These are phyloP conservation scores for Phyllosticta paracitricarpa DNA, from an alignment of 2,329 filamentous ascomycete genomes.

Conservation along the genomic window DNA sequence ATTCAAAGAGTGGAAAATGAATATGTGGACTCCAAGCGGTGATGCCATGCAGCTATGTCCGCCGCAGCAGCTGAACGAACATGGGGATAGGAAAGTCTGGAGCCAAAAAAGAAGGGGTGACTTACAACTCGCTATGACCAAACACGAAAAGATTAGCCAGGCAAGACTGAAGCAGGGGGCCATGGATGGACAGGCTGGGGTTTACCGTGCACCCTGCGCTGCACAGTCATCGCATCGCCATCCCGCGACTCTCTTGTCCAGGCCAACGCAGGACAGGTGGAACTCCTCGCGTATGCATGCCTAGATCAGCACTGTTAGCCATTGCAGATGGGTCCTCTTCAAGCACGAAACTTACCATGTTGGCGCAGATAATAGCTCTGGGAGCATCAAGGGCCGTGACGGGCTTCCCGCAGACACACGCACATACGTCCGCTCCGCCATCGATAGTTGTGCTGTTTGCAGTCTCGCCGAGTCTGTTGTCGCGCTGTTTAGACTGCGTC, in stretches of 20 bases:
- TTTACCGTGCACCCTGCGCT: not conserved
- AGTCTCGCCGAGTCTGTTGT: conserved; percentile 1
- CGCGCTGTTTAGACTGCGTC: not conserved
- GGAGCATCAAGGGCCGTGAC: conserved; percentile 1
- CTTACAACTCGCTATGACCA: no score
- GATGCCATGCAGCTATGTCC: no score
- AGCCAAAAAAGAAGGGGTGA: no score
- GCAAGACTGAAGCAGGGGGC: not conserved
- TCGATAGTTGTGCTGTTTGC: not conserved
- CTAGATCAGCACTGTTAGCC: not conserved
- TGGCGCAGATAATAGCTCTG: conserved; percentile 10
- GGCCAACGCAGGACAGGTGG: conserved; percentile 8
- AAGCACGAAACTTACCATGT: conserved; percentile 5
- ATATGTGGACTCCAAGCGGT: no score
- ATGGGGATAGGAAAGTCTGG: no score
- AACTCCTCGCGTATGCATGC: conserved; percentile 10
- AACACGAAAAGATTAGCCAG: not conserved
- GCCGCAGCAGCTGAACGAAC: no score
- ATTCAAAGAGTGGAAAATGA: no score
- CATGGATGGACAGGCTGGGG: not conserved
- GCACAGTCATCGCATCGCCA: conserved; percentile 9
- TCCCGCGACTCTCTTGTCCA: not conserved
- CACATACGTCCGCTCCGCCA: not conserved
- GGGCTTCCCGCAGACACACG: conserved; percentile 10
- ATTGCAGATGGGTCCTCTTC: not conserved